Conservation (phyloP, 192 early-diverging fungal genomes). For the Coemansia brasiliensis region DNA sequence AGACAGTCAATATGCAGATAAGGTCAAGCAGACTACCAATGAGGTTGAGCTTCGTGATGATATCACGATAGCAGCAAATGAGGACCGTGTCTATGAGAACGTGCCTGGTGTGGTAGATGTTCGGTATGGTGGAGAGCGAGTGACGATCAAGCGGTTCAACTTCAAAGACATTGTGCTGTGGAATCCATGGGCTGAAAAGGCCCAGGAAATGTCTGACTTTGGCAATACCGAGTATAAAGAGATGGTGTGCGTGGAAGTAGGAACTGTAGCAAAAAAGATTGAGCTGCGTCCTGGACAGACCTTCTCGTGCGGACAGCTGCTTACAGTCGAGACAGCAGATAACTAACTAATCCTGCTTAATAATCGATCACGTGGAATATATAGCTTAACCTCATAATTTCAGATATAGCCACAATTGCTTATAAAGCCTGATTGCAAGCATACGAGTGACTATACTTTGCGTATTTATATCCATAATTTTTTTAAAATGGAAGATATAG, state of each 20-base stretch:
- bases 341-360: not conserved
- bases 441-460: not conserved
- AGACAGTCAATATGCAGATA: constrained; percentile 69
- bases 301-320: constrained; percentile 73
- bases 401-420: too few relatives aligned
- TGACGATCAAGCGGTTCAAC: constrained; percentile 37
- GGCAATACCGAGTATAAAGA: constrained; percentile 80
- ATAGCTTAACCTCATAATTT: too few relatives aligned
- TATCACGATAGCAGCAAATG: constrained; percentile 67
- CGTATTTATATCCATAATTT: not conserved
- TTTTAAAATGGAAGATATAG: constrained; percentile 47
- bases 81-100: constrained; percentile 83
- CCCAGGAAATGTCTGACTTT: constrained; percentile 87
- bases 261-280: constrained; percentile 68
- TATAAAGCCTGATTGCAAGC: too few relatives aligned
- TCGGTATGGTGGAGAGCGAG: constrained; percentile 16
- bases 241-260: constrained; percentile 91
- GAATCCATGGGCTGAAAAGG: constrained; percentile 96
- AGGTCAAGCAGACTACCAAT: constrained; percentile 57
- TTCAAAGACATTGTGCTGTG: constrained; percentile 74
- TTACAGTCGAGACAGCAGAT: constrained; percentile 26
- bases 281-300: constrained; percentile 65
- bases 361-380: not conserved
- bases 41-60: constrained; percentile 50
- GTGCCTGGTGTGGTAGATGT: constrained; percentile 57